Percentiles rank a stretch among this genome's conserved stretches.
These are phyloP conservation scores for Talaromyces sp. DNA, from an alignment of 2,329 filamentous ascomycete species.

Conservation along the genomic window DNA sequence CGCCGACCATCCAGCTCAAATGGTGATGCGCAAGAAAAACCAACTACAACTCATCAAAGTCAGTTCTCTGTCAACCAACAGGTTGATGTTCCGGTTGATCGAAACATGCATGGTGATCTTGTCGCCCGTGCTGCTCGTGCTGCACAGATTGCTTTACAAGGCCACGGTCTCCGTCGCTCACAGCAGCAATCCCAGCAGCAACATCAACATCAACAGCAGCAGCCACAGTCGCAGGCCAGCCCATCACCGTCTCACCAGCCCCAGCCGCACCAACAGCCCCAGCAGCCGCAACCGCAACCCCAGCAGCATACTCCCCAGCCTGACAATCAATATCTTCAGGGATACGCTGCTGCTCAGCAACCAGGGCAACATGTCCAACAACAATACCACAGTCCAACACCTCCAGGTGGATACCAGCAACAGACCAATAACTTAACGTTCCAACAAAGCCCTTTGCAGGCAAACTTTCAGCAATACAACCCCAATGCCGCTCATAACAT, in stretches of 20 bases:
- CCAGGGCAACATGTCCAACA: slow-evolving; percentile 30
- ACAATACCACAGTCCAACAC: slow-evolving; percentile 39
- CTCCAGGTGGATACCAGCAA: slow-evolving; percentile 38
- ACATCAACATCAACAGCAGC: slow-evolving; percentile 36
- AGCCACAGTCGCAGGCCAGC: slow-evolving; percentile 27
- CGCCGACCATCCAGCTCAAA: slow-evolving; percentile 40
- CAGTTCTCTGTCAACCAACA: slow-evolving; percentile 45
- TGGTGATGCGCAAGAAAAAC: slow-evolving; percentile 40
- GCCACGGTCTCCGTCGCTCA: slow-evolving; percentile 41
- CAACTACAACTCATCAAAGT: slow-evolving; percentile 43
- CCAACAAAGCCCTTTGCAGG: slow-evolving; percentile 44
- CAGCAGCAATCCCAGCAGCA: slow-evolving; percentile 39
- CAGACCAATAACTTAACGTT: slow-evolving; percentile 37
- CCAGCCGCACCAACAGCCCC: slow-evolving; percentile 25
- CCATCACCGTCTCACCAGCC: slow-evolving; percentile 28
- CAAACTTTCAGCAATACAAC: slow-evolving; percentile 47
- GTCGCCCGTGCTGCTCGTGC: slow-evolving; percentile 52
- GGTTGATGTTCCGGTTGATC: slow-evolving; percentile 43
- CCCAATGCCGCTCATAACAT: slow-evolving; percentile 35
- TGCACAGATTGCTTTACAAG: slow-evolving; percentile 52
- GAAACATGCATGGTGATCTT: slow-evolving; percentile 48
- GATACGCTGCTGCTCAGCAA: slow-evolving; percentile 39
- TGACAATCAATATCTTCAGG: slow-evolving; percentile 37
- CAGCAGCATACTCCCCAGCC: slow-evolving; percentile 28
- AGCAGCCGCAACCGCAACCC: slow-evolving; percentile 15